Percentiles rank a stretch among this genome's conserved stretches.
phyloP scores from a whole-genome alignment of 352 stramenopile species.

The Globisporangium sylvaticum region DNA sequence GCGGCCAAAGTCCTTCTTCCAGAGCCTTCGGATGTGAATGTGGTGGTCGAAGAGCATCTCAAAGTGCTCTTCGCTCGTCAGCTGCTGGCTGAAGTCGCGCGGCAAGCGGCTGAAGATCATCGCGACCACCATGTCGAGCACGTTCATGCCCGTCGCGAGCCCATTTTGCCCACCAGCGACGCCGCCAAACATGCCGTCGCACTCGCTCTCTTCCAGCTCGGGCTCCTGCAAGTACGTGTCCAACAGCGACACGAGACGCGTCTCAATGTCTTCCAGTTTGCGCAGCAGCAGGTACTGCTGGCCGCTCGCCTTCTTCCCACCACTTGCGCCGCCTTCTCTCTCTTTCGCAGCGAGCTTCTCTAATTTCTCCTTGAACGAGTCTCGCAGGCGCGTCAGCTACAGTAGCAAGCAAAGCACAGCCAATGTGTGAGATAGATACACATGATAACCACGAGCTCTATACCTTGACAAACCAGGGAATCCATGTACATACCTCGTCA shows the following conservation, averaged over 20 bases:
- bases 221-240: constrained; percentile 58
- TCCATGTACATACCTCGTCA: constrained; percentile 34
- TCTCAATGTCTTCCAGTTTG: constrained; percentile 83
- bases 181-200: constrained; percentile 38
- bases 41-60: constrained; percentile 76
- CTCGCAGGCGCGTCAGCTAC: constrained; percentile 53
- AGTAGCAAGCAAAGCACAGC: no score
- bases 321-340: not conserved
- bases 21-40: constrained; percentile 72
- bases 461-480: not conserved
- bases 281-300: constrained; percentile 55
- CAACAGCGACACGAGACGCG: constrained; percentile 48
- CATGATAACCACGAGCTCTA: no score
- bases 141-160: constrained; percentile 52
- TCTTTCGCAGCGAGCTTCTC: constrained; percentile 21
- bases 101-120: constrained; percentile 85
- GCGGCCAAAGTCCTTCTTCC: constrained; percentile 83
- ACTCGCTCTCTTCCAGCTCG: constrained; percentile 46
- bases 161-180: constrained; percentile 14
- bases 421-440: no score
- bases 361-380: constrained; percentile 69
- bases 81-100: constrained; percentile 46
- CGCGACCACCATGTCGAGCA: constrained; percentile 83
- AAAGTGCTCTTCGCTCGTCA: constrained; percentile 64
- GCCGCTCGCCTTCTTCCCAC: constrained; percentile 20